Base-by-base conservation (phyloP, 2,329 filamentous ascomycete species). In the Penicillium sp. region DNA sequence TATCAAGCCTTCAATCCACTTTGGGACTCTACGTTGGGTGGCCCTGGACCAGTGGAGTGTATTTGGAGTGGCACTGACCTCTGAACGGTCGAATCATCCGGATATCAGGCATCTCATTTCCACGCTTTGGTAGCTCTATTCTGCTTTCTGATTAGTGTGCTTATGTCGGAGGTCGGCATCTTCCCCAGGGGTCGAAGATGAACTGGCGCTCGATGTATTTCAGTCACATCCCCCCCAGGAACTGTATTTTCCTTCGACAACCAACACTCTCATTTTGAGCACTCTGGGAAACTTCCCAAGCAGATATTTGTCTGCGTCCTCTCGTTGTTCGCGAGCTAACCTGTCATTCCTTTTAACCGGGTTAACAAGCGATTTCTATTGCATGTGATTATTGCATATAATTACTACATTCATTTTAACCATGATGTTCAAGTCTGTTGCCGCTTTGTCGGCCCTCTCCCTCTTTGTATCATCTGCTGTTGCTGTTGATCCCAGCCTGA, bases 271-370 rank as follows among this genome's bases (percentile, higher is more conserved):
- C 17, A 44, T 51, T 50, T 60, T 60, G 57, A 56, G 53, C 30
- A 54, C 42, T 55, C 56, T 64, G 54, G 56, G 46, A 55, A 55
- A 44, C 56, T 49, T 53, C 57, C 57, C 55, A 46, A 63, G 65
- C 67, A 72, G 65, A 69, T 67, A 28, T 73, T 77, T 70, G 78
- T 80, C 79, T 82, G 80, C 79, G 80, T 84, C 78, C 81, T 73
- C 72, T 84, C 81, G 55, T 81, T 83, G 64, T 66, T 66, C 67
- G 62, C 61, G 49, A 42, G 56, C 58, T 71, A 51, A 37, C 66
- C 70, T 73, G 66, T 65, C 69, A 73, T 48, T 63, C 59, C 1
- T 30, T 67, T 66, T 52, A 51, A 51, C 50, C 31, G 36, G 53
- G 53, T 42, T 62, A 73, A 72, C 67, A 61, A 60, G 59, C 70